Evolutionary conservation across 2,329 filamentous ascomycete species (phyloP).

Genomic region (Metarhizium anisopliae): DNA sequence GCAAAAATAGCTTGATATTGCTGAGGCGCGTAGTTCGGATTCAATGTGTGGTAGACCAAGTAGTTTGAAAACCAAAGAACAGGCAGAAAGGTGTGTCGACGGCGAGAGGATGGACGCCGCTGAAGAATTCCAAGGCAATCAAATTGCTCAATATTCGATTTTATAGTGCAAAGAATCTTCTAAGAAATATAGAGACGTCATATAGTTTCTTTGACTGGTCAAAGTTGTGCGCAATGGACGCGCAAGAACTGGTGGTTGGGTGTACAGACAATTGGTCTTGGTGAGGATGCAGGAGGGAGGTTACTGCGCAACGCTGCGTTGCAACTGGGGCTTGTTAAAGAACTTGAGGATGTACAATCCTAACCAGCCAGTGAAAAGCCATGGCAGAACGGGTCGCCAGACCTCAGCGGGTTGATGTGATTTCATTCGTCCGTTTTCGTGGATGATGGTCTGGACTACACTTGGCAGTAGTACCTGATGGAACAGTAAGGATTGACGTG

Average conservation of each 20-base stretch:
- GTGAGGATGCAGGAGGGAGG: neutral
- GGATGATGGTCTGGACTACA: too few species aligned
- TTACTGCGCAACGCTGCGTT: neutral
- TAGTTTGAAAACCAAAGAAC: neutral
- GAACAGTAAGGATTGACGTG: too few species aligned
- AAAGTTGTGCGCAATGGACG: neutral
- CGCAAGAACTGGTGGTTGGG: too few species aligned
- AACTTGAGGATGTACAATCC: too few species aligned
- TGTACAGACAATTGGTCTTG: neutral
- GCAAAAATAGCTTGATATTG: conserved; percentile 4
- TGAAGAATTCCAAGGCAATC: too few species aligned
- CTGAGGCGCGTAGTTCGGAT: neutral
- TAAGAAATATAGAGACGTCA: neutral
- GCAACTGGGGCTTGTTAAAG: too few species aligned
- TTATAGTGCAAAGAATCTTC: neutral
- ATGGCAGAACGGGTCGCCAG: neutral
- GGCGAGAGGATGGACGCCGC: neutral
- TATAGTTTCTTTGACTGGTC: neutral
- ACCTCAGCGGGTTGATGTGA: too few species aligned
- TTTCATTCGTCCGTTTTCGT: too few species aligned
- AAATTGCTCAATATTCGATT: neutral
- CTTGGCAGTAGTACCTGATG: too few species aligned
- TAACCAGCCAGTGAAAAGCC: too few species aligned
- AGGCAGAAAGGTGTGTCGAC: neutral
- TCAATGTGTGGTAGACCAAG: neutral